Base-by-base conservation (phyloP, 139 green algal species). In the Coccomyxa sp. region DNA sequence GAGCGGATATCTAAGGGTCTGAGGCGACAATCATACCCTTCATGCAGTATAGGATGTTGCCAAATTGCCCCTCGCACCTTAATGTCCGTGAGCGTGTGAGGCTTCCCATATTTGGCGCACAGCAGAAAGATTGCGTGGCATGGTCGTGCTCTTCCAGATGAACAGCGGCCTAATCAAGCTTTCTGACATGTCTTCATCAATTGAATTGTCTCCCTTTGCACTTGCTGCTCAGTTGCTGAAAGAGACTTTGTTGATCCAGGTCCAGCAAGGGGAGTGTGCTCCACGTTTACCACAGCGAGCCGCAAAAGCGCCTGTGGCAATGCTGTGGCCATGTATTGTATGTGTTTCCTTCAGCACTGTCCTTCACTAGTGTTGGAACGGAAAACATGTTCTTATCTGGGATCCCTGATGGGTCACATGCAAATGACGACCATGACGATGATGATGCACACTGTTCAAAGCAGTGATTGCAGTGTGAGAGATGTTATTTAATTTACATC, bases 1-100 rank as follows among this genome's bases (percentile, higher is more conserved):
- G 38, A 51, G 38, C 27, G 81, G 79, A 77, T 38, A 84, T 84
- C 81, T 84, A 84, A 84, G 81, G 81, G 81, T 79, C 81, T 79
- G 81, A 84, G 38, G 81, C 76, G 66, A 67, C 66, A 17, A 15
- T 63, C 9, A 17, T 58, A 23, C n/a, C 13, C 25, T 51, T 74
- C 38, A 23, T 51, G 28, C 25, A 79, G 74, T n/a, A 79, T 18
- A n/a, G 16, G 16, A 51, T 79, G n/a, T 32, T 79, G 81, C 81
- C 67, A 27, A 58, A 63, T 84, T 84, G 81, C 81, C 81, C 81
- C 81, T 84, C 28, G 71, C 71, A 79, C 63, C 27, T 84, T 60
- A 13, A 18, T 14, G 18, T 74, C 13, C 81, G 71, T 84, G 81
- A 68, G 59, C 28, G 31, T 30, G 68, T 59, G 81, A 84, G 81